Conservation (phyloP, 2,329 filamentous ascomycete species). For the Sporothrix globosa region DNA sequence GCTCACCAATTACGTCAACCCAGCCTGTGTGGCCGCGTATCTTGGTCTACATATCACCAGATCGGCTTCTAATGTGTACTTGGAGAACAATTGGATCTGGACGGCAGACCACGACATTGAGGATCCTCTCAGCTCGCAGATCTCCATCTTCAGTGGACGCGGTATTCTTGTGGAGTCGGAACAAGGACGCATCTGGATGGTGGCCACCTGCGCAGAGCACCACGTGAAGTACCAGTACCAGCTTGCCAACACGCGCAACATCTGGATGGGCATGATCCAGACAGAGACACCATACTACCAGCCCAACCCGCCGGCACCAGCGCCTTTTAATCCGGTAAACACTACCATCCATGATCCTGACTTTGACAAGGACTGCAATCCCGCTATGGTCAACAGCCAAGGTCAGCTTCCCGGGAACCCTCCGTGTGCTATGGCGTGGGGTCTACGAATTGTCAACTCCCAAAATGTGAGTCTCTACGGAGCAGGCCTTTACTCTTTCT, state of each 20-base stretch:
- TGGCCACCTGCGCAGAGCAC: constrained; percentile 64
- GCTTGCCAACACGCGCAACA: constrained; percentile 57
- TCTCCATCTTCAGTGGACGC: constrained; percentile 43
- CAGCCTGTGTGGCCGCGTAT: constrained; percentile 46
- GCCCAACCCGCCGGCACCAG: constrained; percentile 57
- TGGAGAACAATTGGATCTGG: constrained; percentile 58
- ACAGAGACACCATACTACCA: constrained; percentile 71
- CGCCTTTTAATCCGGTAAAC: constrained; percentile 53
- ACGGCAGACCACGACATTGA: constrained; percentile 58
- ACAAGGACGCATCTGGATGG: constrained; percentile 56
- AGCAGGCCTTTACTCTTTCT: constrained; percentile 63
- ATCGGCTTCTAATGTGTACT: constrained; percentile 45
- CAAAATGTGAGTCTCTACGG: constrained; percentile 59
- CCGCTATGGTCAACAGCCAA: constrained; percentile 29
- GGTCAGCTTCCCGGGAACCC: constrained; percentile 37
- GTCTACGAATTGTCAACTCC: constrained; percentile 60
- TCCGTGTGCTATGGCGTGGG: constrained; percentile 64
- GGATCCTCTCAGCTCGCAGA: constrained; percentile 40
- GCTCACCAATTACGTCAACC: constrained; percentile 40
- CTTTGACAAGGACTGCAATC: constrained; percentile 52
- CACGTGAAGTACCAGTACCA: constrained; percentile 67
- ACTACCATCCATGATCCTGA: constrained; percentile 50
- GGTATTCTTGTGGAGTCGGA: constrained; percentile 46
- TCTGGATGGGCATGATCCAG: constrained; percentile 65
- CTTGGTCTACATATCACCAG: constrained; percentile 50